Evolutionary conservation across 352 stramenopile genomes (phyloP), one percentile per base, ranked within the genome.

Genomic region (Thalassiosira mediterranea): DNA sequence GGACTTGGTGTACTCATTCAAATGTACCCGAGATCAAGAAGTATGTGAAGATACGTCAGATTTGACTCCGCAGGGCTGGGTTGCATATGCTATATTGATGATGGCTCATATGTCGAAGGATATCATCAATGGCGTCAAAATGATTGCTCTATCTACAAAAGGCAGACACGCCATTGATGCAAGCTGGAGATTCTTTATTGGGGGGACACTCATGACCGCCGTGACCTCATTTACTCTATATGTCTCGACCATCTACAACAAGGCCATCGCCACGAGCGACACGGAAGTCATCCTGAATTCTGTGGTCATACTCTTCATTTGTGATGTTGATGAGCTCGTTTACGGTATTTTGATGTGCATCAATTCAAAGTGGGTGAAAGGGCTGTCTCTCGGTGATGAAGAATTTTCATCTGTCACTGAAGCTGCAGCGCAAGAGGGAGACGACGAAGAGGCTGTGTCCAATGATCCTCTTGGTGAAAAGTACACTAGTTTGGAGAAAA

Each of bases 221-320:
- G 47, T 74, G 2, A 59, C 64, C 13, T n/a, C 37, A 15, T 74
- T 74, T 40, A 66, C 54, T 4, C 7, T 66, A 1, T 74, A 57
- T 37, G 40, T 40, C 1, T 74, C 69, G 26, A 79, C 60, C 11
- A 56, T 79, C 15, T 79, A 79, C 60, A 79, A 72, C 40, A 42
- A 59, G 56, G 61, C 69, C 8, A 79, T 79, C 49, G 69, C 59
- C 1, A 71, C 58, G 34, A 66, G 31, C 34, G 71, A 78, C 38
- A 44, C 68, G 31, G 68, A 78, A 44, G 32, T 78, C 13, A 60
- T 78, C 32, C 37, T 57, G 21, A 78, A 78, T 65, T 44, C 58
- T 25, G 68, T 78, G 4, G 46, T 71, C 26, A 63, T 78, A 11
- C 47, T 78, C 15, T 78, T 69, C 34, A 40, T 78, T 23, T 54